Evolutionary conservation across 1,284 basidiomycete species (phyloP).

Genomic region (Microbotryum lychnidis-dioicae): DNA sequence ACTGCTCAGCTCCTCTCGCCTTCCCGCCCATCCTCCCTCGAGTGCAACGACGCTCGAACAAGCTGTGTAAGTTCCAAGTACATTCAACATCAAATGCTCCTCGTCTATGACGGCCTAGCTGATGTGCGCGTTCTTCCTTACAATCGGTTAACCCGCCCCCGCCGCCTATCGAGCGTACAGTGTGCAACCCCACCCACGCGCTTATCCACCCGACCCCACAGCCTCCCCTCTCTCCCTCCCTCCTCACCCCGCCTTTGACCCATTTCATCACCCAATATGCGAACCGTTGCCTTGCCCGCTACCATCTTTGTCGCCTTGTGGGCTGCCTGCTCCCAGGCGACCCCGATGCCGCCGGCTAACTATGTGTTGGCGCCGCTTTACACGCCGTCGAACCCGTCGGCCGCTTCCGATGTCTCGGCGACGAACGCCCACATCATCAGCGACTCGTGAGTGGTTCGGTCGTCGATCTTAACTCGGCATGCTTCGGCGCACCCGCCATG

Average conservation of each 20-base stretch:
- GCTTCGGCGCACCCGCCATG: too few species aligned
- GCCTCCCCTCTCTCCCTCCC: neutral
- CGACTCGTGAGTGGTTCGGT: constrained; percentile 14
- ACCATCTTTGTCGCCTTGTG: constrained; percentile 10
- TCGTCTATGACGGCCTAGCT: too few species aligned
- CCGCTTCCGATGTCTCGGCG: neutral
- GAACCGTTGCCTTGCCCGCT: constrained; percentile 2
- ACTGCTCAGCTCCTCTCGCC: too few species aligned
- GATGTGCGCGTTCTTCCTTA: too few species aligned
- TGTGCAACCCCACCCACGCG: too few species aligned
- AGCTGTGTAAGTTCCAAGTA: too few species aligned
- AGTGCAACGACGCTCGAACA: too few species aligned
- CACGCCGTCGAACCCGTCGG: constrained; percentile 21
- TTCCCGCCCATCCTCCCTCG: too few species aligned
- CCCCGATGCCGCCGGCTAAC: constrained; percentile 6
- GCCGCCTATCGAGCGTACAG: too few species aligned
- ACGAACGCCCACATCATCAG: constrained; percentile 31
- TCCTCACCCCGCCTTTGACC: neutral
- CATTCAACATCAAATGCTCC: too few species aligned
- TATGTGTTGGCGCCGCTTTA: constrained; percentile 20
- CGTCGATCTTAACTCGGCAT: too few species aligned
- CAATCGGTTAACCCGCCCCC: too few species aligned
- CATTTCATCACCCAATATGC: neutral
- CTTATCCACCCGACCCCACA: neutral
- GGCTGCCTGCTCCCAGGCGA: constrained; percentile 4